Conservation (phyloP, 495 filamentous ascomycete species). For the Penicillium arizonense region DNA sequence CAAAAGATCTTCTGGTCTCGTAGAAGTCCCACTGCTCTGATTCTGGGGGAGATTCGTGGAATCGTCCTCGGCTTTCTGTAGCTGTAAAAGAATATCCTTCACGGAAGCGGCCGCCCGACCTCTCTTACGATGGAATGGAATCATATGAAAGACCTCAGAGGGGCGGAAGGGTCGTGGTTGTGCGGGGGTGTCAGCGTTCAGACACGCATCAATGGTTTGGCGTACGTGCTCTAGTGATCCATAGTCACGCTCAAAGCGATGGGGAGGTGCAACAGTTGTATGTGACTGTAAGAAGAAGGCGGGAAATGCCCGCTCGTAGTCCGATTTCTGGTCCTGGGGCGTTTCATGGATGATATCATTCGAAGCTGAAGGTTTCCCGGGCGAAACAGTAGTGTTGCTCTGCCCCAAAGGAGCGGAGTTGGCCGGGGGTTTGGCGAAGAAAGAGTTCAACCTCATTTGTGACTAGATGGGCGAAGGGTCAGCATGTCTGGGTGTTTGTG, state of each 20-base stretch:
- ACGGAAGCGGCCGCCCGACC: slow-evolving; percentile 56
- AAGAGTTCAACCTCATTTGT: slow-evolving; percentile 59
- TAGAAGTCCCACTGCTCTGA: slow-evolving; percentile 12
- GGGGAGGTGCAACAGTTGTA: slow-evolving; percentile 57
- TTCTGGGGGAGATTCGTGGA: background rate
- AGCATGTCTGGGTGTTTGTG: slow-evolving; percentile 2
- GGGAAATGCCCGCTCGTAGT: slow-evolving; percentile 72
- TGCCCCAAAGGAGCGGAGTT: slow-evolving; percentile 18
- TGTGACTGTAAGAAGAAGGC: slow-evolving; percentile 73
- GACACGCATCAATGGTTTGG: slow-evolving; percentile 47
- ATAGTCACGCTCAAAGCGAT: slow-evolving; percentile 55
- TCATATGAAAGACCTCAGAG: slow-evolving; percentile 58
- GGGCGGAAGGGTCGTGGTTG: slow-evolving; percentile 46
- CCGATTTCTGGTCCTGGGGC: slow-evolving; percentile 30
- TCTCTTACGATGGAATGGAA: slow-evolving; percentile 48
- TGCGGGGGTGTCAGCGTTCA: slow-evolving; percentile 22
- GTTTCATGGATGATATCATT: slow-evolving; percentile 16
- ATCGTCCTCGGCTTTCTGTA: slow-evolving; percentile 36
- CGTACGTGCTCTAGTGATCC: slow-evolving; percentile 46
- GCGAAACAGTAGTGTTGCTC: slow-evolving; percentile 18
- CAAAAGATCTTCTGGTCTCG: slow-evolving; percentile 52
- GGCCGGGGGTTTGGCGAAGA: slow-evolving; percentile 52
- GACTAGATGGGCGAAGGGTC: slow-evolving; percentile 38
- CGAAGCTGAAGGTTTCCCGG: slow-evolving; percentile 18
- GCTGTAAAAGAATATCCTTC: slow-evolving; percentile 62